phyloP scores from a whole-genome alignment of 306 rosid species.

The Dalbergia oliveri region DNA sequence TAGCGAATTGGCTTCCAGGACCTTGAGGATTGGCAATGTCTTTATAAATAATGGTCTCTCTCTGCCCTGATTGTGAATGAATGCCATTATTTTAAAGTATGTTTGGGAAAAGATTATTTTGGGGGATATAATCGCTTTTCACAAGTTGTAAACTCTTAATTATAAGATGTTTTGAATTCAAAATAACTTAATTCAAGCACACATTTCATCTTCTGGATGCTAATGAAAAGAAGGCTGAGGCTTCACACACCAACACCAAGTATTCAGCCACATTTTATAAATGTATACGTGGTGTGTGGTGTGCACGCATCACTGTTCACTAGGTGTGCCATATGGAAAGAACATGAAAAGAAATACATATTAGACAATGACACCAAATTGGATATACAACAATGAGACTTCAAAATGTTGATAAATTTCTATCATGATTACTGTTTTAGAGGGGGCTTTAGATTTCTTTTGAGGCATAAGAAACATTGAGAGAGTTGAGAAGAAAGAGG shows the following conservation, averaged over 20 bases:
- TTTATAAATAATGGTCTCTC: neutral
- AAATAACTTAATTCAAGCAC: neutral
- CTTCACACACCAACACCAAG: too few relatives aligned
- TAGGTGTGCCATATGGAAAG: too few relatives aligned
- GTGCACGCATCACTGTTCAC: too few relatives aligned
- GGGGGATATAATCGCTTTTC: neutral
- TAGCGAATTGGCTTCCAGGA: neutral
- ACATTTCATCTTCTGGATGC: neutral
- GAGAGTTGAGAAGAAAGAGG: too few relatives aligned
- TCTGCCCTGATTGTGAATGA: too few relatives aligned
- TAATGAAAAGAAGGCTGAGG: neutral
- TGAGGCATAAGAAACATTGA: too few relatives aligned
- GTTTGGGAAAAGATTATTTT: neutral
- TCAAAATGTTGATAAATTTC: neutral
- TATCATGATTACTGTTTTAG: neutral
- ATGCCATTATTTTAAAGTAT: too few relatives aligned
- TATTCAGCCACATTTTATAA: too few relatives aligned
- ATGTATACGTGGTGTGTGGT: too few relatives aligned
- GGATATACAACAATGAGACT: neutral
- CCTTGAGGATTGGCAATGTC: neutral
- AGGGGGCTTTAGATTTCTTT: too few relatives aligned
- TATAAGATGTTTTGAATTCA: neutral
- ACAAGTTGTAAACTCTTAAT: neutral
- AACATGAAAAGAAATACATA: neutral
- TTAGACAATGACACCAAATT: neutral